Evolutionary conservation across 139 green algal genomes (phyloP), one percentile per base, ranked within the genome.

Genomic region (Chlorella sp.): DNA sequence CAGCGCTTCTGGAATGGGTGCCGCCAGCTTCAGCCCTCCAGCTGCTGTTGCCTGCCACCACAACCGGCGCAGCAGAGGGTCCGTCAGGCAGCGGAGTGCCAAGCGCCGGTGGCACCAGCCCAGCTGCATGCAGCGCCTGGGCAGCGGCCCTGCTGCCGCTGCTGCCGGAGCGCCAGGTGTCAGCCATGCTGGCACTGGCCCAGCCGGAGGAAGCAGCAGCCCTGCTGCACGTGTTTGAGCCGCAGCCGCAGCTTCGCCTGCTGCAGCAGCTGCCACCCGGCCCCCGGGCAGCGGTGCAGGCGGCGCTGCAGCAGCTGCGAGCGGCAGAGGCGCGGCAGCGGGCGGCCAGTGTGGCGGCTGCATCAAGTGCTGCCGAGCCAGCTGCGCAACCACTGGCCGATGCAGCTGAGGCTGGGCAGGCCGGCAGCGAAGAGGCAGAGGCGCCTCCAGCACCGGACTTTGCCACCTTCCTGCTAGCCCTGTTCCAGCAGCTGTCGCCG

Each of bases 401-500:
- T 26, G 41, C 62, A 9, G n/a, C 67, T 32, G 11, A 44, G 67
- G 24, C n/a, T 30, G 34, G 7, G 6, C 36, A 0, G 36, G 4
- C 7, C 1, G 14, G 69, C 69, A 17, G 69, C 38, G 3, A 11
- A 28, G 40, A 19, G 1, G 6, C 69, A 54, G 38, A 41, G 22
- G 20, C 38, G 40, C 40, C 69, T 34, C 40, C 40, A n/a, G 38
- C 14, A 5, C 56, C 74, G 40, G 60, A 73, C 40, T 20, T 60
- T 36, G 58, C 40, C 38, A 44, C 17, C 9, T 41, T 60, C 1
- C 60, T 73, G 40, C 60, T 73, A 19, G 77, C 77, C 0, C 77
- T 74, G 28, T 83, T 83, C 41, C 40, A 73, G 60, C 77, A 62
- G 77, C 77, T 83, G 38, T 44, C 60, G 4, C 41, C 60, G 20